Base-by-base conservation (phyloP, 768 basidiomycete genomes). In the Daedaleopsis nitida region DNA sequence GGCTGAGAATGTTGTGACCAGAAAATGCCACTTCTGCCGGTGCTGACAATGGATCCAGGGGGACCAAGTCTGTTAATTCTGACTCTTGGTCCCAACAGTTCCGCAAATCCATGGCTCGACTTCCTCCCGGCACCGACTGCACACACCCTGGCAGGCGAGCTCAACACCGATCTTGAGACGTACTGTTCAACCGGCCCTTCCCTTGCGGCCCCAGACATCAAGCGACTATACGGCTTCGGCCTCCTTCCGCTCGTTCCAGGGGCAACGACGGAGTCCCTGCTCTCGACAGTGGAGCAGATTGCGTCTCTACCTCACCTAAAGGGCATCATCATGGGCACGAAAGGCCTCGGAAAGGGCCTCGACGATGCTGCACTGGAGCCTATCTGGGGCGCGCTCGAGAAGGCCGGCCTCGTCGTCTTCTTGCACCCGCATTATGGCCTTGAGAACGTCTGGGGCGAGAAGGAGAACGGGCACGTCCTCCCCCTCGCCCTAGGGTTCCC, bases 91-190 rank as follows among this genome's bases (percentile, higher is more conserved):
- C 37, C 39, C 23, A 7, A 16, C 66, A 92, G 92, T 71, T 84
- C 90, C 24, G 93, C 93, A 27, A 95, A 96, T 69, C 94, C 93
- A 10, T 96, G 93, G 93, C 83, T 95, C 38, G 94, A 96, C 73
- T 95, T 94, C 69, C 81, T 96, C 23, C 73, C 87, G 5, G 83
- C 89, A 11, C 69, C 82, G 24, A 83, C 88, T 45, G 94, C 93
- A 10, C 78, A 82, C 52, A 69, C 71, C 13, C 80, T 94, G 17
- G 91, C 92, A 0, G 73, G 71, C n/a, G 81, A 87, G 52, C 78
- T 95, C 47, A 96, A 95, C 70, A 70, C 78, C 37, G 90, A 94
- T 68, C 80, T 95, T 10, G 91, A 96, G 69, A 68, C 81, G 27
- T 95, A 91, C 69, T 96, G 93, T 69, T 80, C 89, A 3, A 82